These are phyloP conservation scores for Trichoderma koningii DNA, from an alignment of 2,329 filamentous ascomycete species.

Conservation along the genomic window DNA sequence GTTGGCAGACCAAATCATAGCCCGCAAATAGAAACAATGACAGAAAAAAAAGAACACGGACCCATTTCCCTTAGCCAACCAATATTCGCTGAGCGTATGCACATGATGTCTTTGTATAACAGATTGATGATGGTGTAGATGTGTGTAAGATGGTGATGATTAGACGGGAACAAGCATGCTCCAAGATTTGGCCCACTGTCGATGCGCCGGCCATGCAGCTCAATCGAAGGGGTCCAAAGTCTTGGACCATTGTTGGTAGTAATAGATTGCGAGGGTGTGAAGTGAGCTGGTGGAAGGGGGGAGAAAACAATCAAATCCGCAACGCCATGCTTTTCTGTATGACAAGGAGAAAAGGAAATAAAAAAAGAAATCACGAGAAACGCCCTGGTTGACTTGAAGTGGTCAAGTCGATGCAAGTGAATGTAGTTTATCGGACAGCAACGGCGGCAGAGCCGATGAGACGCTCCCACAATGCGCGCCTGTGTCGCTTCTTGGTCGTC, in stretches of 20 bases:
- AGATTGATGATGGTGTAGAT: background rate
- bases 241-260: background rate
- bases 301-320: slow-evolving; percentile 11
- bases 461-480: slow-evolving; percentile 56
- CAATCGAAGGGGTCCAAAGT: background rate
- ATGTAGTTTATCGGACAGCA: slow-evolving; percentile 40
- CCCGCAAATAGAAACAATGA: slow-evolving; percentile 23
- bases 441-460: slow-evolving; percentile 51
- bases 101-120: slow-evolving; percentile 27
- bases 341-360: background rate
- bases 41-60: slow-evolving; percentile 9
- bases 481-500: slow-evolving; percentile 51
- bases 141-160: background rate
- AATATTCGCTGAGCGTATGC: slow-evolving; percentile 22
- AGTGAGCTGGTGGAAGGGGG: background rate
- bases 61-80: slow-evolving; percentile 13
- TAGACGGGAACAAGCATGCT: slow-evolving; percentile 3
- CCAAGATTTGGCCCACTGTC: slow-evolving; percentile 15
- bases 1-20: slow-evolving; percentile 14
- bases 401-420: background rate
- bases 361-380: background rate
- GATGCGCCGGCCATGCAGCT: slow-evolving; percentile 26
- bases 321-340: slow-evolving; percentile 26
- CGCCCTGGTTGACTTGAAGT: background rate
- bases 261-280: background rate